Evolutionary conservation across 495 filamentous ascomycete genomes (phyloP), one percentile per base, ranked within the genome.

Genomic region (Podospora pseudocomata): DNA sequence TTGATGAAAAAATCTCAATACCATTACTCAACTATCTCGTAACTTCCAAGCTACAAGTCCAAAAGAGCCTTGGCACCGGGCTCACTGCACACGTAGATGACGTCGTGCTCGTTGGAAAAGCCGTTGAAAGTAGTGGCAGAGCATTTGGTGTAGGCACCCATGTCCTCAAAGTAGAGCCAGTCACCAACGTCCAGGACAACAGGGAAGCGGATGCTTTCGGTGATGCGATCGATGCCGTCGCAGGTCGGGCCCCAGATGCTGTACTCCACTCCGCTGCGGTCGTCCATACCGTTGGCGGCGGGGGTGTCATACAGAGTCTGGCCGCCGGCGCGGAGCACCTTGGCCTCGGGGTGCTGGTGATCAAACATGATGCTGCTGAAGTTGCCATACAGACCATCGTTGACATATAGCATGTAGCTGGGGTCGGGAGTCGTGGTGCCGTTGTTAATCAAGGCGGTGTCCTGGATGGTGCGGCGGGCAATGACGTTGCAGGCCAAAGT

Each of bases 321-420:
- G 28, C 85, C 80, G 27, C 82, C 85, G 61, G 82, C 84, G 71
- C 89, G 88, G 30, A 99, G 80, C 63, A 98, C 84, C 78, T 89
- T 92, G 62, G 94, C 92, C 57, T 90, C 80, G 0, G 94, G 94
- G 73, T 96, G 85, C 82, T 99, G 96, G 78, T 98, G 96, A 74
- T 98, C 96, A 78, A 97, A 99, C 80, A 99, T 96, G 84, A 97
- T 97, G 86, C 91, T 95, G 68, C 92, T 94, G 79, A 99, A 98
- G 80, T 97, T 97, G 67, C 95, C 94, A 71, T 99, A 99, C 54
- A 97, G 88, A 28, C 95, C 95, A 72, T 98, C 95, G 74, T 98
- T 98, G 71, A 98, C 81, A 77, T 99, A 98, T 30, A 97, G 79
- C 94, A 97, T 97, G 84, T 95, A 97, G 64, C 89, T 91, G 53